These are phyloP conservation scores for Ustilago cynodontis DNA, from an alignment of 1,284 basidiomycete genomes.

Conservation along the genomic window DNA sequence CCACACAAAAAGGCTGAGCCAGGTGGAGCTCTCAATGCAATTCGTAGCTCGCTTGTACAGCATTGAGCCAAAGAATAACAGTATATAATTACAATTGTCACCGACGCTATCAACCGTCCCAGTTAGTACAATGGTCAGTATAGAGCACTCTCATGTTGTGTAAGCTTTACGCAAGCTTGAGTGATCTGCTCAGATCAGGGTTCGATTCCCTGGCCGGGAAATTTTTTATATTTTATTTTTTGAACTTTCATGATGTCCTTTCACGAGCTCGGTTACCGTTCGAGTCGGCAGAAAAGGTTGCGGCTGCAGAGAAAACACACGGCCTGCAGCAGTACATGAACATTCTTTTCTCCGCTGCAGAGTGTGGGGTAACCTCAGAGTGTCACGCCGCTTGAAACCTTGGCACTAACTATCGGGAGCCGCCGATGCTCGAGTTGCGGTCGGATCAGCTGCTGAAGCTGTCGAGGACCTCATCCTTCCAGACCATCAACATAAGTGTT, in stretches of 20 bases:
- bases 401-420: neutral
- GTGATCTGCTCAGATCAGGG: constrained; percentile 50
- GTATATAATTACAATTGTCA: too few species aligned
- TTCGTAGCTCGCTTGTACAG: neutral
- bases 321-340: neutral
- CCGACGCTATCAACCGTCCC: neutral
- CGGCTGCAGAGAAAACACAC: constrained; percentile 1
- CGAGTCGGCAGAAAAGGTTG: neutral
- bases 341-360: neutral
- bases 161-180: neutral
- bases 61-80: too few species aligned
- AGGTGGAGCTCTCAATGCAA: constrained; percentile 13
- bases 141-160: neutral
- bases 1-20: constrained; percentile 6
- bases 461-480: neutral
- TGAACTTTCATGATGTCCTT: neutral
- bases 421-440: neutral
- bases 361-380: neutral
- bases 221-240: neutral
- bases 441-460: neutral
- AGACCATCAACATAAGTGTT: neutral
- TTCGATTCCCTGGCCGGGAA: constrained; percentile 58
- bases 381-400: neutral
- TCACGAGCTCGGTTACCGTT: constrained; percentile 5
- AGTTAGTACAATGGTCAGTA: constrained; percentile 8